Evolutionary conservation across 352 stramenopile genomes (phyloP).

Genomic region (Chrysophaeum taylorii): DNA sequence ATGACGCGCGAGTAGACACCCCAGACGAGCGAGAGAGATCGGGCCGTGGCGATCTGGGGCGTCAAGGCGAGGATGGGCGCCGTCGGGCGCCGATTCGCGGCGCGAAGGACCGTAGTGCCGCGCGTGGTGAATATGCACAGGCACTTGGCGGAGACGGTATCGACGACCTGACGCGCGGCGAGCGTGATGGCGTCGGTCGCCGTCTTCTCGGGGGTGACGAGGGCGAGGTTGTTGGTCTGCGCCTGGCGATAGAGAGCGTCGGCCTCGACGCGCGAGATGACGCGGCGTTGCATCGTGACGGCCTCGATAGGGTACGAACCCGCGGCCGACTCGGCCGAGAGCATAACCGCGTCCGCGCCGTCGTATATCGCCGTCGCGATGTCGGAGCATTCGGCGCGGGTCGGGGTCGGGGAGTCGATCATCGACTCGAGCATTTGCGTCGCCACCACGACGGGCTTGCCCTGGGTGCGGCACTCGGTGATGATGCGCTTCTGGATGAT

Average conservation of each 20-base stretch:
- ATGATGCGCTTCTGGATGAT: conserved; percentile 76
- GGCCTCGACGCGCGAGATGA: conserved; percentile 61
- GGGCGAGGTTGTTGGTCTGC: conserved; percentile 28
- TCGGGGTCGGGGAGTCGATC: conserved; percentile 64
- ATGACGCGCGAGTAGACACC: conserved; percentile 52
- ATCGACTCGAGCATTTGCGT: conserved; percentile 73
- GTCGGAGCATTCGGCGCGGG: conserved; percentile 61
- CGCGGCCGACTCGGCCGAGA: conserved; percentile 60
- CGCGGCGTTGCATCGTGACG: conserved; percentile 63
- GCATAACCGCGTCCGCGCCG: conserved; percentile 65
- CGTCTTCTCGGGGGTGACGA: conserved; percentile 27
- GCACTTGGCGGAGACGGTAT: conserved; percentile 51
- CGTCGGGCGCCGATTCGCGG: conserved; percentile 22
- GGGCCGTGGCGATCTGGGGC: conserved; percentile 51
- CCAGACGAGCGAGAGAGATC: conserved; percentile 54
- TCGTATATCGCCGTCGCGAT: conserved; percentile 63
- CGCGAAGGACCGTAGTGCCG: conserved; percentile 41
- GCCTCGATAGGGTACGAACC: conserved; percentile 50
- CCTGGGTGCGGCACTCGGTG: conserved; percentile 53
- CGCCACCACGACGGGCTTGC: conserved; percentile 66
- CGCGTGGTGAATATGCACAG: conserved; percentile 58
- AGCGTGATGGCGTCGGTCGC: conserved; percentile 59
- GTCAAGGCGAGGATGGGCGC: conserved; percentile 58
- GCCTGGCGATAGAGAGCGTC: conserved; percentile 44
- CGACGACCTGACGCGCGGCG: conserved; percentile 49